These are phyloP conservation scores for Jamesozyma gamospora DNA, from an alignment of 805 yeast genomes.

Conservation along the genomic window DNA sequence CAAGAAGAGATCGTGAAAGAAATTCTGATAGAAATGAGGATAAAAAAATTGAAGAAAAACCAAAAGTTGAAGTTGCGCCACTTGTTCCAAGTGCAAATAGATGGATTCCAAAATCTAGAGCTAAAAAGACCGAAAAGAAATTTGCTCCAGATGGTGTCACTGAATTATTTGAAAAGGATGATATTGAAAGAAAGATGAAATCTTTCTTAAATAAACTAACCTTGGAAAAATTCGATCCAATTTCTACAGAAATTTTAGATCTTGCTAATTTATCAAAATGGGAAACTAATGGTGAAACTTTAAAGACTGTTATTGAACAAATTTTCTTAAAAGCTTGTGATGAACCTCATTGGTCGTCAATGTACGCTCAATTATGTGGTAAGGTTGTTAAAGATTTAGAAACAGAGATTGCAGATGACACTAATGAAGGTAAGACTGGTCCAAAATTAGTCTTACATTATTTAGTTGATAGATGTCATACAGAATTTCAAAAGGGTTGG, in stretches of 20 bases:
- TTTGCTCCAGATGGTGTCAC: slow-evolving; percentile 74
- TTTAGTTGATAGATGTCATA: slow-evolving; percentile 78
- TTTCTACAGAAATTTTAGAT: slow-evolving; percentile 62
- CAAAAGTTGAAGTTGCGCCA: slow-evolving; percentile 69
- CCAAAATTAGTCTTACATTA: slow-evolving; percentile 70
- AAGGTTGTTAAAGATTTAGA: slow-evolving; percentile 60
- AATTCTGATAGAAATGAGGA: slow-evolving; percentile 23
- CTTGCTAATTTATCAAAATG: slow-evolving; percentile 78
- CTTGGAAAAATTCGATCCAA: slow-evolving; percentile 77
- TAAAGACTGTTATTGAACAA: slow-evolving; percentile 69
- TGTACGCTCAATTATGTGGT: slow-evolving; percentile 90
- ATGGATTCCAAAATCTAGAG: slow-evolving; percentile 83
- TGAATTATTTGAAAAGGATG: slow-evolving; percentile 54
- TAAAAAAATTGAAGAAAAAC: slow-evolving; percentile 36
- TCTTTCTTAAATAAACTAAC: slow-evolving; percentile 88
- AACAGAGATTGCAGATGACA: slow-evolving; percentile 54
- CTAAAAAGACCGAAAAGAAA: slow-evolving; percentile 46
- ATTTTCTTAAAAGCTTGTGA: slow-evolving; percentile 95
- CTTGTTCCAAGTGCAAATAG: slow-evolving; percentile 75
- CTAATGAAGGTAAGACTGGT: slow-evolving; percentile 45
- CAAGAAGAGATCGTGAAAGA: slow-evolving; percentile 36
- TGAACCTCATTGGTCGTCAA: slow-evolving; percentile 95
- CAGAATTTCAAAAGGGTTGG: slow-evolving; percentile 94
- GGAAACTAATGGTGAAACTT: slow-evolving; percentile 75
- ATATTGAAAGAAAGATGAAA: slow-evolving; percentile 73